Evolutionary conservation across 305 asterid species (phyloP), one percentile per base, ranked within the genome.

Genomic region (Striga hermonthica): DNA sequence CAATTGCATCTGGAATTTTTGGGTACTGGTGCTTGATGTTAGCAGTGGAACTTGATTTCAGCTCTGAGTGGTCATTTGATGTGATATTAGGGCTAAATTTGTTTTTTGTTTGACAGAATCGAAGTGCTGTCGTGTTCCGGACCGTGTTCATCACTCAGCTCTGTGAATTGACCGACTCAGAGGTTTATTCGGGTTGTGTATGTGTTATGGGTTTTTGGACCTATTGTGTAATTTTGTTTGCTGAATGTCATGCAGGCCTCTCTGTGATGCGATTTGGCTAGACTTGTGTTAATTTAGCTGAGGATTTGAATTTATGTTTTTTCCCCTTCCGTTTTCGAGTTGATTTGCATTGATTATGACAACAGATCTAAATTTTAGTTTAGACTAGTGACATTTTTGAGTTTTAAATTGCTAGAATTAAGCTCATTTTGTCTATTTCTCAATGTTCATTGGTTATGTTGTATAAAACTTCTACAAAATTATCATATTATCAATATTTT

Each of bases 61-160:
- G 59, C 48, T 35, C 50, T 14, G 1, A 36, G 2, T 65, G 49
- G 44, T 8, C n/a, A 28, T 0, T 62, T 45, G 43, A 15, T 62
- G 67, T 22, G 41, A n/a, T 50, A 15, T 65, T 65, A 39, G 61
- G 60, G 60, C 61, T 65, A 52, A 36, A 37, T 65, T 7, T 65
- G 61, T 41, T 38, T 1, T 15, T 3, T 65, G 11, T n/a, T 11
- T 49, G 40, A 44, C 53, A 52, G 39, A 28, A 9, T 65, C 39
- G 9, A 5, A 5, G 11, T 14, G 15, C 40, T 7, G 31, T 14
- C 53, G 3, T 49, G 22, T 62, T 15, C 31, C 44, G 67, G 22
- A 38, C 5, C 7, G n/a, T 7, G 45, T 4, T 15, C 35, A 6
- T 4, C 35, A 4, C 10, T 63, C 36, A 34, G 13, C 47, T 40